Conservation (phyloP, 2,329 filamentous ascomycete genomes). For the Ophiocordyceps robertsii region DNA sequence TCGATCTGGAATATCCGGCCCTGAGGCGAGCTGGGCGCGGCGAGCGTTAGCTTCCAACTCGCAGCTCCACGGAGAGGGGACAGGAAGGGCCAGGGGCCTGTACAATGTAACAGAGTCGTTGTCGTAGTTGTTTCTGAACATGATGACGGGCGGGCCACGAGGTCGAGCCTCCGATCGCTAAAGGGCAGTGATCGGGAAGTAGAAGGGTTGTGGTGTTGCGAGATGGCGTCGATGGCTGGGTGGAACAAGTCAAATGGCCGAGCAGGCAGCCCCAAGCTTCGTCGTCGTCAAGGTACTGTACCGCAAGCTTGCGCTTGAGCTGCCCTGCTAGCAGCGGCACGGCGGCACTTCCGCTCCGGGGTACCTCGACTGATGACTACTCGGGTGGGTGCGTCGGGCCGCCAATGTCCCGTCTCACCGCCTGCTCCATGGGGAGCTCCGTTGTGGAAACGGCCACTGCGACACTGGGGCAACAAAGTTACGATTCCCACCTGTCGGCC, state of each 20-base stretch:
- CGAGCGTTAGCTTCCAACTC: constrained; percentile 9
- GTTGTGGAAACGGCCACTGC: neutral
- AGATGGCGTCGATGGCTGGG: neutral
- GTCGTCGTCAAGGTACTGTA: constrained; percentile 5
- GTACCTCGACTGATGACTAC: neutral
- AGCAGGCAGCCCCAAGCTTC: constrained; percentile 11
- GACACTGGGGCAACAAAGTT: too few relatives aligned
- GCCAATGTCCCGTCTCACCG: neutral
- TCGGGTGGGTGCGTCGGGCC: neutral
- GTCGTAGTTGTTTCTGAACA: constrained; percentile 99
- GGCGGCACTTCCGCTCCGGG: neutral
- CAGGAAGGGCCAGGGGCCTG: constrained; percentile 23
- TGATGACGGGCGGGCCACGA: constrained; percentile 31
- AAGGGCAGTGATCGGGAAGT: neutral
- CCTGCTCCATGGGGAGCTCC: too few relatives aligned
- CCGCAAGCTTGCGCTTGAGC: neutral
- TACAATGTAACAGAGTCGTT: constrained; percentile 99
- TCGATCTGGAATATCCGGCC: constrained; percentile 99
- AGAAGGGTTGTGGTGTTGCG: neutral
- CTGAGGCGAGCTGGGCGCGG: constrained; percentile 71
- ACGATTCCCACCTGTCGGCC: too few relatives aligned
- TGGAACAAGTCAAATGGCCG: neutral
- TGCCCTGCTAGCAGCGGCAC: constrained; percentile 1
- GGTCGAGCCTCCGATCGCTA: constrained; percentile 7
- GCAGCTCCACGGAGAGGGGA: neutral